Base-by-base conservation (phyloP, 2,329 filamentous ascomycete genomes). In the Exutisphaerella laricina region DNA sequence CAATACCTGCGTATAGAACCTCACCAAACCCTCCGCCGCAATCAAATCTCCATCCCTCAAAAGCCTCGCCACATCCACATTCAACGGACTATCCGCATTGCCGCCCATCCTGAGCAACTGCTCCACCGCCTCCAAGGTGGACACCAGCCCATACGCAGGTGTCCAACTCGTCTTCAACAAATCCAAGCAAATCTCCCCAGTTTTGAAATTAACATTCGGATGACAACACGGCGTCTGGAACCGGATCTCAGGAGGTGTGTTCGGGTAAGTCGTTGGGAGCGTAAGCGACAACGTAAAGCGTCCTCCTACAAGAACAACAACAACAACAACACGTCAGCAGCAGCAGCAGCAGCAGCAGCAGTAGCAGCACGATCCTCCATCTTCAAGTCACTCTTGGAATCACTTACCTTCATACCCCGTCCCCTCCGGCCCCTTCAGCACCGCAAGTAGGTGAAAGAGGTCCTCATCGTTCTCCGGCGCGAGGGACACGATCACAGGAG, bases 101-200 rank as follows among this genome's bases (percentile, higher is more conserved):
- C 53, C 60, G 2, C 58, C 59, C 1, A 84, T 83, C 49, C 74
- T 79, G 45, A 87, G 70, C 56, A 92, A 71, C 69, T 85, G 76
- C 53, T 84, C 78, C 51, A 90, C 76, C 34, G 80, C 80, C 56
- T 84, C 82, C 58, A 90, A 70, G 48, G 82, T 84, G 58, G 83
- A 78, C 25, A 83, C 76, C 14, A 97, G 75, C 29, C 83, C 89
- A 66, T 95, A 92, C 13, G 87, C 81, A 1, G 89, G 86, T 46
- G 85, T 84, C 90, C 90, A 97, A 13, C 77, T 76, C 0, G 70
- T 72, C 47, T 78, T 80, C 38, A 98, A 74, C 49, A 97, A 75
- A 61, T 96, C 92, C 20, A 97, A 79, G 65, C 92, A 98, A 61
- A 98, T 92, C 67, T 96, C 89, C 55, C 92, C 92, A 2, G 80